phyloP scores from a whole-genome alignment of 345 rosid species.

The Aquilaria sinensis region DNA sequence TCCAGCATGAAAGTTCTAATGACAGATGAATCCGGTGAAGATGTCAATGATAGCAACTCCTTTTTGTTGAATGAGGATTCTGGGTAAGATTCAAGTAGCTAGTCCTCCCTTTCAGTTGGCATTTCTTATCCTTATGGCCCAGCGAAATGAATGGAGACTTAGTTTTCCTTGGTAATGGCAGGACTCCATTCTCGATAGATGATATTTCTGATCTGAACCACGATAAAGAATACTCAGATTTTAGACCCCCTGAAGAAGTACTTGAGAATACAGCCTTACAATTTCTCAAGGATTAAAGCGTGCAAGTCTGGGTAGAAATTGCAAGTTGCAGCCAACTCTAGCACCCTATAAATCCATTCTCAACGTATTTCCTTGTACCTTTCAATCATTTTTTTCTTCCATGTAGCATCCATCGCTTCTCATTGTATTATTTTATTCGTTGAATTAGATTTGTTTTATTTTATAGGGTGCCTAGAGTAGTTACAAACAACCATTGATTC shows the following conservation, averaged over 20 bases:
- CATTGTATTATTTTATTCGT: slow-evolving; percentile 21
- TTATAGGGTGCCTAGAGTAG: slow-evolving; percentile 23
- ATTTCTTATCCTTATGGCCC: too few species aligned
- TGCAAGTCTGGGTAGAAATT: not conserved
- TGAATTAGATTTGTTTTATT: slow-evolving; percentile 24
- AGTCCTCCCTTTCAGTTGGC: too few species aligned
- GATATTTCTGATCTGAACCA: slow-evolving; percentile 46
- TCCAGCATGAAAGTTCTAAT: slow-evolving; percentile 67
- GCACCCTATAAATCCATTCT: slow-evolving; percentile 20
- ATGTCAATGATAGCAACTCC: slow-evolving; percentile 47
- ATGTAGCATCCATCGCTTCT: slow-evolving; percentile 21
- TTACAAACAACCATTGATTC: slow-evolving; percentile 4
- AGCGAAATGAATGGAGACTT: too few species aligned
- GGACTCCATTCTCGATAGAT: slow-evolving; percentile 83
- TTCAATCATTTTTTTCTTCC: not conserved
- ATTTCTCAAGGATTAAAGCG: slow-evolving; percentile 63
- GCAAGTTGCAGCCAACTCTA: slow-evolving; percentile 4
- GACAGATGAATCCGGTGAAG: slow-evolving; percentile 52
- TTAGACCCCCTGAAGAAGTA: slow-evolving; percentile 60
- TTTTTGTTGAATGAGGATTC: slow-evolving; percentile 72
- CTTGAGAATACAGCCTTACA: slow-evolving; percentile 66
- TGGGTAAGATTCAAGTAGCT: slow-evolving; percentile 31
- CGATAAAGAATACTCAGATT: slow-evolving; percentile 56
- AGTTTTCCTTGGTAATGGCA: slow-evolving; percentile 18
- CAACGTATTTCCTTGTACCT: not conserved